Percentiles rank a stretch among this genome's conserved stretches.
Evolutionary conservation across 2,329 filamentous ascomycete genomes (phyloP).

Genomic region (Neopestalotiopsis rosae): DNA sequence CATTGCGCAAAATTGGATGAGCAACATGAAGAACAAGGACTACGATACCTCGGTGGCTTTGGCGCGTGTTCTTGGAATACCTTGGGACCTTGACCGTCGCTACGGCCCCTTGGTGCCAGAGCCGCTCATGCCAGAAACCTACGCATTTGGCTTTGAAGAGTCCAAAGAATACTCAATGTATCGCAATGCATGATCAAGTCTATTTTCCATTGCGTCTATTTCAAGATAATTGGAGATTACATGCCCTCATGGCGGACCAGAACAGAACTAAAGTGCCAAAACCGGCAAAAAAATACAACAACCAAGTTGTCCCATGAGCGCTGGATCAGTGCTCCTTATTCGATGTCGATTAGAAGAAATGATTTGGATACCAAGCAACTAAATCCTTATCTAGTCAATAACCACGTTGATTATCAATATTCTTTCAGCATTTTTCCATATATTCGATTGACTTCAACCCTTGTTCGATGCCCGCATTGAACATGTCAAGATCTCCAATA

Average conservation of each 20-base stretch:
- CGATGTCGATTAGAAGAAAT: too few species aligned
- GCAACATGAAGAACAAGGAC: constrained; percentile 12
- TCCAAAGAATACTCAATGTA: not conserved
- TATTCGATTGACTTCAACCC: not conserved
- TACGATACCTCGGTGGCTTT: not conserved
- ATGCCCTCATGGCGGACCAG: too few species aligned
- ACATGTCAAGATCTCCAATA: not conserved
- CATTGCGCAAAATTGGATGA: constrained; percentile 4
- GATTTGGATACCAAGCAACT: not conserved
- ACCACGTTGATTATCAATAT: not conserved
- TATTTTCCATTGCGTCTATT: too few species aligned
- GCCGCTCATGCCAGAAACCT: constrained; percentile 11
- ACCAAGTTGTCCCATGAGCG: too few species aligned
- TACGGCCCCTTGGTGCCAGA: constrained; percentile 4
- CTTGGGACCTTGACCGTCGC: not conserved
- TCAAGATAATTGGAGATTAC: too few species aligned
- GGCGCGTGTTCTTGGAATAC: not conserved
- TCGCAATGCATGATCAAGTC: not conserved
- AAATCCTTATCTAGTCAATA: not conserved
- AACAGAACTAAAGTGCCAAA: too few species aligned
- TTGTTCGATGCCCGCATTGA: not conserved
- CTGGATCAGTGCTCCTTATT: too few species aligned
- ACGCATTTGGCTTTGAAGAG: not conserved
- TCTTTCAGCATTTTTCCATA: not conserved
- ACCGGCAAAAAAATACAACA: too few species aligned